These are phyloP conservation scores for Hypoxylon sp. DNA, from an alignment of 2,329 filamentous ascomycete genomes.

Conservation along the genomic window DNA sequence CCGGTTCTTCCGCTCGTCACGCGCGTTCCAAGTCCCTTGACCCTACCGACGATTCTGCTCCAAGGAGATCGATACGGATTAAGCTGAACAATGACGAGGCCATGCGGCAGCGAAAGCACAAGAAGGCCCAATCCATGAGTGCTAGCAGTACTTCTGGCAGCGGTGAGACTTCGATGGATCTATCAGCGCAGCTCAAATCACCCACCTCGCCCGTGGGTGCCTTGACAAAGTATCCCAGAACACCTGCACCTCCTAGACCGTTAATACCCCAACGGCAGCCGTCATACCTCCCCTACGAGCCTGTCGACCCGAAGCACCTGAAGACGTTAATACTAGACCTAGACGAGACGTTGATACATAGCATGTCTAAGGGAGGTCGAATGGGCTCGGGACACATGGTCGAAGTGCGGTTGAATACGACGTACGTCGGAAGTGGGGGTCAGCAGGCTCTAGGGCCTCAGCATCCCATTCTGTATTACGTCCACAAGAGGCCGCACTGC, in stretches of 20 bases:
- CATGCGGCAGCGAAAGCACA: conserved; percentile 79
- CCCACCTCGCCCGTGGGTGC: conserved; percentile 86
- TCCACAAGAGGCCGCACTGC: conserved; percentile 96
- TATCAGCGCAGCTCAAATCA: conserved; percentile 90
- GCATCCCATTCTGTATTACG: conserved; percentile 98
- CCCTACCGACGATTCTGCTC: conserved; percentile 74
- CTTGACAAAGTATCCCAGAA: conserved; percentile 91
- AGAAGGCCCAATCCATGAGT: conserved; percentile 69
- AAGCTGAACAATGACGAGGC: conserved; percentile 86
- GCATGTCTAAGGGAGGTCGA: conserved; percentile 94
- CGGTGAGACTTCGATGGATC: conserved; percentile 61
- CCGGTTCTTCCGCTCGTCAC: conserved; percentile 61
- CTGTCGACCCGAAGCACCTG: conserved; percentile 72
- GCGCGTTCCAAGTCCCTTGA: conserved; percentile 74
- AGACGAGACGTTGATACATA: conserved; percentile 98
- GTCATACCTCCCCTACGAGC: conserved; percentile 80
- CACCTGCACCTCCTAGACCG: conserved; percentile 89
- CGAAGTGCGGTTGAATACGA: conserved; percentile 89
- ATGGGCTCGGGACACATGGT: conserved; percentile 99
- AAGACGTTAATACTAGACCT: conserved; percentile 97
- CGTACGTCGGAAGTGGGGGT: conserved; percentile 76
- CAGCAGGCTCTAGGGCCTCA: conserved; percentile 81
- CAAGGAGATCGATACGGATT: conserved; percentile 88
- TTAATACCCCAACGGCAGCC: conserved; percentile 90
- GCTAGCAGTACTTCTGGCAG: conserved; percentile 60